Evolutionary conservation across 352 stramenopile species (phyloP).

Genomic region (Halophytophthora batemanensis): DNA sequence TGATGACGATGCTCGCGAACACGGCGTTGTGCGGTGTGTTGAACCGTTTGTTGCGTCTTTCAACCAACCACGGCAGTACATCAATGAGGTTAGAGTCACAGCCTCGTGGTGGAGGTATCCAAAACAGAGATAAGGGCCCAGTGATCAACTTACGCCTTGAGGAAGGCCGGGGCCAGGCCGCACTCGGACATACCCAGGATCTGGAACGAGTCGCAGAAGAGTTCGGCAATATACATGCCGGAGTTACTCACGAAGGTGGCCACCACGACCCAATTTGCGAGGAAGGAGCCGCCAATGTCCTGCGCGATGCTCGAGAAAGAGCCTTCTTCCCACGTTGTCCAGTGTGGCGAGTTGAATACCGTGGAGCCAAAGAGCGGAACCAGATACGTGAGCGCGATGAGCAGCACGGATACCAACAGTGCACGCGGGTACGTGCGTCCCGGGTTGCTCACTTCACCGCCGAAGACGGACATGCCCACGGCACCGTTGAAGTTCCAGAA

Average conservation of each 20-base stretch:
- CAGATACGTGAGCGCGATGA: slow-evolving; percentile 84
- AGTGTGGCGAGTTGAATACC: slow-evolving; percentile 55
- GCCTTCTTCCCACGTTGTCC: slow-evolving; percentile 88
- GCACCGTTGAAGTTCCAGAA: slow-evolving; percentile 97
- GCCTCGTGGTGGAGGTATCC: not conserved
- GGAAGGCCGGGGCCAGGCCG: slow-evolving; percentile 79
- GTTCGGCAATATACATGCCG: slow-evolving; percentile 91
- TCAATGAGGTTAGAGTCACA: not conserved
- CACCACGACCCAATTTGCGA: slow-evolving; percentile 88
- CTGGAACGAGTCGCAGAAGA: slow-evolving; percentile 91
- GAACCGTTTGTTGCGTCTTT: slow-evolving; percentile 48
- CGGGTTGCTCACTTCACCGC: slow-evolving; percentile 86
- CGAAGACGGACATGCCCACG: slow-evolving; percentile 85
- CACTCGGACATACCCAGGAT: slow-evolving; percentile 78
- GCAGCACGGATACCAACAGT: slow-evolving; percentile 73
- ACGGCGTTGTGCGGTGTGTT: slow-evolving; percentile 52
- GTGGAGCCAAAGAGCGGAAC: slow-evolving; percentile 84
- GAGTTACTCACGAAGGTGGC: slow-evolving; percentile 88
- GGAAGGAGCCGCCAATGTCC: slow-evolving; percentile 77
- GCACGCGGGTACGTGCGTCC: slow-evolving; percentile 75
- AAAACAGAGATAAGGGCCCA: not conserved
- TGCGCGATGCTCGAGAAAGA: slow-evolving; percentile 86
- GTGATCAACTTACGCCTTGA: slow-evolving; percentile 60
- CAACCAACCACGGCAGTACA: not conserved
- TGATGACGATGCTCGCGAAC: slow-evolving; percentile 39